These are phyloP conservation scores for Lasiosphaeria ovina DNA, from an alignment of 495 filamentous ascomycete genomes.

Conservation along the genomic window DNA sequence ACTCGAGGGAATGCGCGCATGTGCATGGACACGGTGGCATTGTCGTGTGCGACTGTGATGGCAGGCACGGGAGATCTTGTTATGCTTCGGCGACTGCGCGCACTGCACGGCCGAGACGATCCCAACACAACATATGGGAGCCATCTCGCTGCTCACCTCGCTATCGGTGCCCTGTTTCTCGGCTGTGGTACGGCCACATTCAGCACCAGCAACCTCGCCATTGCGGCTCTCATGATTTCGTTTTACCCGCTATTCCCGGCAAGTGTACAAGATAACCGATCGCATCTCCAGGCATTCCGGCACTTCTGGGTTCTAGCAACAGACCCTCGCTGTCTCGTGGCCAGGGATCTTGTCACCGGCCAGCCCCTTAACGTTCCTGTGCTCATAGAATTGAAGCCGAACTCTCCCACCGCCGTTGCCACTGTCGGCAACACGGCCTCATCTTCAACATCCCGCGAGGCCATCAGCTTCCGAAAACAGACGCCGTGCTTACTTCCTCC, in stretches of 20 bases:
- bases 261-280: slow-evolving; percentile 85
- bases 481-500: slow-evolving; percentile 87
- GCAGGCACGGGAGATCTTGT: slow-evolving; percentile 88
- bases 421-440: background rate
- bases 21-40: slow-evolving; percentile 80
- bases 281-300: slow-evolving; percentile 93
- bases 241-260: slow-evolving; percentile 93
- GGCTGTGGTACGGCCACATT: slow-evolving; percentile 90
- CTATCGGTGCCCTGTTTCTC: slow-evolving; percentile 86
- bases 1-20: slow-evolving; percentile 79
- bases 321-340: slow-evolving; percentile 82
- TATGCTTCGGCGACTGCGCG: slow-evolving; percentile 85
- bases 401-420: slow-evolving; percentile 24
- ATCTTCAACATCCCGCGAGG: background rate
- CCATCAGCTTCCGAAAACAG: slow-evolving; percentile 28
- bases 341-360: slow-evolving; percentile 78
- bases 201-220: slow-evolving; percentile 81
- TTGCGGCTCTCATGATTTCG: slow-evolving; percentile 81
- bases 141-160: slow-evolving; percentile 88
- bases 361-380: slow-evolving; percentile 75
- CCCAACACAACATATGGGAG: slow-evolving; percentile 85
- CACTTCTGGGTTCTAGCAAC: slow-evolving; percentile 97
- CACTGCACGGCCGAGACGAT: slow-evolving; percentile 84
- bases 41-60: slow-evolving; percentile 87
- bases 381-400: slow-evolving; percentile 35